Conservation (phyloP, 2,329 filamentous ascomycete genomes). For the Clonostachys byssicola region DNA sequence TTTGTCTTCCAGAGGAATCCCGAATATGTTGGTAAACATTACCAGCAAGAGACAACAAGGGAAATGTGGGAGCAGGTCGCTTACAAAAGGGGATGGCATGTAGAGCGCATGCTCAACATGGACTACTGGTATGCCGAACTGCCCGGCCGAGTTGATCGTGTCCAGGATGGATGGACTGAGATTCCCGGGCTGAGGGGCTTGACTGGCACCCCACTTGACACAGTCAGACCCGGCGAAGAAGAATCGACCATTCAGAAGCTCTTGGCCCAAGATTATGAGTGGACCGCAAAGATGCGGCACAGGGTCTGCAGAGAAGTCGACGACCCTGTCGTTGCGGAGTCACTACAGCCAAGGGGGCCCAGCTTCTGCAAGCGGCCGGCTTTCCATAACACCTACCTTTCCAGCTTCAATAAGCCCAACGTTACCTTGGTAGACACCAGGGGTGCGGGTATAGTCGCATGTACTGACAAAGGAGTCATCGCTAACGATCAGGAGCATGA, state of each 20-base stretch:
- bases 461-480: slow-evolving; percentile 41
- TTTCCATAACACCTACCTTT: slow-evolving; percentile 57
- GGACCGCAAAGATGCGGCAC: slow-evolving; percentile 35
- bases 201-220: slow-evolving; percentile 12
- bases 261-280: slow-evolving; percentile 32
- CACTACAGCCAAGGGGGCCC: slow-evolving; percentile 56
- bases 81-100: slow-evolving; percentile 41
- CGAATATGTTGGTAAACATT: slow-evolving; percentile 29
- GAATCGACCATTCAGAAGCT: slow-evolving; percentile 12
- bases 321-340: slow-evolving; percentile 42
- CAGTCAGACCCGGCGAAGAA: background rate
- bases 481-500: slow-evolving; percentile 40
- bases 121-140: slow-evolving; percentile 35
- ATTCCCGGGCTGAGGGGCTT: slow-evolving; percentile 30
- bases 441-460: too few relatives aligned
- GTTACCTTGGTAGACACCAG: slow-evolving; percentile 58
- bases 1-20: slow-evolving; percentile 56
- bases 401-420: slow-evolving; percentile 52
- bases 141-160: slow-evolving; percentile 30
- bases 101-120: slow-evolving; percentile 20
- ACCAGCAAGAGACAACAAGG: slow-evolving; percentile 31
- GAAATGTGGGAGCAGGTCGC: slow-evolving; percentile 32
- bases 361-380: slow-evolving; percentile 59
- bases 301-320: slow-evolving; percentile 44
- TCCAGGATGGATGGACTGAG: slow-evolving; percentile 44